Evolutionary conservation across 441 rosid genomes (phyloP).

Genomic region (Pelargonium myrrhifolium): DNA sequence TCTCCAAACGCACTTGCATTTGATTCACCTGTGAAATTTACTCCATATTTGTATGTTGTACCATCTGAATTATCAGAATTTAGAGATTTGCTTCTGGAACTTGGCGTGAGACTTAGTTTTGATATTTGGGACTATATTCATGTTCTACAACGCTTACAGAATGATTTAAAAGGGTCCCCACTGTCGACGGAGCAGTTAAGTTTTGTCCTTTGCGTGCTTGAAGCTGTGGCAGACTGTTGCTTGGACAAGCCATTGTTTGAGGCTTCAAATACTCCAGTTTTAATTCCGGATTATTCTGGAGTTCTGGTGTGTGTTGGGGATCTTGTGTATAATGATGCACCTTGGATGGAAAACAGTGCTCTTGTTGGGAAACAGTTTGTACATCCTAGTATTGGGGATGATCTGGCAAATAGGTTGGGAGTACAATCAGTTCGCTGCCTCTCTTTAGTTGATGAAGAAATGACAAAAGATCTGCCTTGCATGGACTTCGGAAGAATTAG

Average conservation of each 20-base stretch:
- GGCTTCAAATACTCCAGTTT: constrained; percentile 45
- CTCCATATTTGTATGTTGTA: constrained; percentile 93
- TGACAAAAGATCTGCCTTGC: constrained; percentile 89
- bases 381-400: constrained; percentile 77
- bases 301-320: constrained; percentile 53
- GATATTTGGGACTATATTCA: constrained; percentile 71
- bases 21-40: constrained; percentile 96
- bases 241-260: constrained; percentile 45
- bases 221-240: constrained; percentile 75
- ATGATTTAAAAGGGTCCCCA: constrained; percentile 55
- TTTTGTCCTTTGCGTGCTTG: constrained; percentile 81
- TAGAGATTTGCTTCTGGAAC: constrained; percentile 66
- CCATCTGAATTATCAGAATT: constrained; percentile 91
- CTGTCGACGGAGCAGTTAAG: constrained; percentile 65
- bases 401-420: constrained; percentile 79
- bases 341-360: constrained; percentile 83
- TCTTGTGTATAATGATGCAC: constrained; percentile 95
- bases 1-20: constrained; percentile 80
- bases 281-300: constrained; percentile 77
- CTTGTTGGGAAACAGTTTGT: constrained; percentile 69
- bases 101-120: constrained; percentile 87
- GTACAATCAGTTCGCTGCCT: constrained; percentile 83
- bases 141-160: constrained; percentile 64
- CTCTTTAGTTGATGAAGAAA: constrained; percentile 76
- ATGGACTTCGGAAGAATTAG: constrained; percentile 77